Base-by-base conservation (phyloP, 2,329 filamentous ascomycete genomes). In the Lachnellula willkommii region DNA sequence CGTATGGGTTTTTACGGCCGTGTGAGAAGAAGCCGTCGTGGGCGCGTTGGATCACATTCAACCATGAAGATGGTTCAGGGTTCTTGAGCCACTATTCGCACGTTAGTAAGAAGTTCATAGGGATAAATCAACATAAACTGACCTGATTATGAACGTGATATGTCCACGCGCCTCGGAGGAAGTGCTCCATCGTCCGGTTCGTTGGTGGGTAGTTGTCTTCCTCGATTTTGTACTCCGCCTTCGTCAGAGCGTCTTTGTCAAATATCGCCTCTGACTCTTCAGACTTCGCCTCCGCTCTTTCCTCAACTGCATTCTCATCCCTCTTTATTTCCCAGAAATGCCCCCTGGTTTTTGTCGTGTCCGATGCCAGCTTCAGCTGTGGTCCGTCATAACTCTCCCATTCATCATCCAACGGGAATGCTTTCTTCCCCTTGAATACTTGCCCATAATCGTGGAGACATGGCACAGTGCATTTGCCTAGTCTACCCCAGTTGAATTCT, bases 91-190 rank as follows among this genome's bases (percentile, higher is more conserved):
- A 82, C 77, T 81, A 50, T 55, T 52, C 9, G 12, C 5, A 47
- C 20, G 26, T 32, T 53, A 37, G 58, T 68, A 50, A 65, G 57
- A 54, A 39, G 39, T 26, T 22, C 24, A 14, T 1, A 24, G 24
- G 17, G 48, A 7, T n/a, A 42, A 39, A 28, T 28, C 42, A 40
- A 17, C 32, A 32, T 12, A 52, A 58, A 45, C 74, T 68, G 68
- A 79, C 77, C 71, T 80, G 79, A 60, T 81, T 81, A 63, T 82
- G 79, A 57, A 81, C 76, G 64, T 82, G 79, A 64, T 81, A 82
- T 28, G 77, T 80, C 77, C 77, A 82, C 22, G 77, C 75, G 1
- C 79, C 79, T 5, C 75, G 71, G 69, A 81, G 81, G 68, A 81
- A 82, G 62, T 81, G 77, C 63, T 79, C 75, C 48, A 81, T 55